Evolutionary conservation across 2,329 filamentous ascomycete species (phyloP).

Genomic region (Diaporthe citri): DNA sequence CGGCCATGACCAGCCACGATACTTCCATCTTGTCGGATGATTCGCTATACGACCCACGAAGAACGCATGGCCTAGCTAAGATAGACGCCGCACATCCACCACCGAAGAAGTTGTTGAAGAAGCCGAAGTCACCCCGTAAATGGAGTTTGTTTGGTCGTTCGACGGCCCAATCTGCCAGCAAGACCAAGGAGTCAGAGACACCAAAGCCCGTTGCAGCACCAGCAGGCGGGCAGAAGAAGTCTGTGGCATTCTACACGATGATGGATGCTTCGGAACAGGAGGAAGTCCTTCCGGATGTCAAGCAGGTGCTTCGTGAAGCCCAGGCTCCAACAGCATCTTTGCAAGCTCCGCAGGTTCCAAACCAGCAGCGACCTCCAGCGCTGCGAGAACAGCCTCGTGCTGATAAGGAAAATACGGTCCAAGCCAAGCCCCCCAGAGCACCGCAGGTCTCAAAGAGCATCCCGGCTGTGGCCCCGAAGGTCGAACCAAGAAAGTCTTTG

Average conservation of each 20-base stretch:
- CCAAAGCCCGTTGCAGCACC: conserved; percentile 60
- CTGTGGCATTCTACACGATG: conserved; percentile 71
- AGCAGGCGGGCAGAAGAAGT: conserved; percentile 62
- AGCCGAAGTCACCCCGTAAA: conserved; percentile 67
- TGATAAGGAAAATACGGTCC: not conserved
- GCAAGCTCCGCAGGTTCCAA: conserved; percentile 33
- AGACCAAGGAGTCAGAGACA: conserved; percentile 54
- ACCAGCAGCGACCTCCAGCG: not conserved
- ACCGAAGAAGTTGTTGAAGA: conserved; percentile 69
- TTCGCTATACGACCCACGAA: conserved; percentile 59
- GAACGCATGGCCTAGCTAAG: conserved; percentile 51
- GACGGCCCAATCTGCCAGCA: conserved; percentile 55
- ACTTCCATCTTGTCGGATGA: conserved; percentile 70
- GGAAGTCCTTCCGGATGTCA: conserved; percentile 54
- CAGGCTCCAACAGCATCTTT: conserved; percentile 49
- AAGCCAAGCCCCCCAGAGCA: not conserved
- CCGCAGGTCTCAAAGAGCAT: conserved; percentile 24
- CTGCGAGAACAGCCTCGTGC: conserved; percentile 3
- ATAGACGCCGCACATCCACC: conserved; percentile 45
- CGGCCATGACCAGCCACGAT: conserved; percentile 69
- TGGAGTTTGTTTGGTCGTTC: conserved; percentile 75
- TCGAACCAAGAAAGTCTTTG: conserved; percentile 17
- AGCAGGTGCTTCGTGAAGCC: conserved; percentile 65
- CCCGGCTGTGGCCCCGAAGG: conserved; percentile 1
- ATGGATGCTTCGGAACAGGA: conserved; percentile 71